phyloP scores from a whole-genome alignment of 805 yeast species.

The Metschnikowia vanudenii region DNA sequence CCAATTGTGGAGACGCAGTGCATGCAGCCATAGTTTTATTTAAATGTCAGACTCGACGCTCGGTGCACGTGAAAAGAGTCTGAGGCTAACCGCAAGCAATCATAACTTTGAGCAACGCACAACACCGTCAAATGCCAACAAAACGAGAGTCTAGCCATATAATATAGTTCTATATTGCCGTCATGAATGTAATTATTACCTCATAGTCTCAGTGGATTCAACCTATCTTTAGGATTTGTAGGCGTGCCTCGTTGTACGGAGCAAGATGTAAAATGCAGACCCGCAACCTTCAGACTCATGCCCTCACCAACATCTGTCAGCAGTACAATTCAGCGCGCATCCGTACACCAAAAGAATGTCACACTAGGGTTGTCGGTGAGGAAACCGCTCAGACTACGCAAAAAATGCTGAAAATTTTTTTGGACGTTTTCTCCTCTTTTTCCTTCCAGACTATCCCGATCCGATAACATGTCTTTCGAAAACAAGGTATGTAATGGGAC shows the following conservation, averaged over 20 bases:
- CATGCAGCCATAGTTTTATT: constrained; percentile 1
- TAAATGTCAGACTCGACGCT: not conserved
- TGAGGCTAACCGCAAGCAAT: not conserved
- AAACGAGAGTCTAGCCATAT: too few species aligned
- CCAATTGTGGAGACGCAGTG: constrained; percentile 2
- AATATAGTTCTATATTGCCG: too few species aligned
- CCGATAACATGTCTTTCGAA: constrained; percentile 42
- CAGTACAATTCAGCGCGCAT: constrained; percentile 2
- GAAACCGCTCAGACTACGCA: constrained; percentile 21
- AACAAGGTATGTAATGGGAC: constrained; percentile 43
- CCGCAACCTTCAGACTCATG: not conserved
- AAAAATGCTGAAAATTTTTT: constrained; percentile 22
- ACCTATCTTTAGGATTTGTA: too few species aligned
- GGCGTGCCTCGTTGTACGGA: constrained; percentile 6
- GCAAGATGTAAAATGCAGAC: constrained; percentile 2
- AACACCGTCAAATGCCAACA: not conserved
- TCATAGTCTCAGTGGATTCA: too few species aligned
- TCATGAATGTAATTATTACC: too few species aligned
- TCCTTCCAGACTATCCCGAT: constrained; percentile 8
- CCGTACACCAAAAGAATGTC: constrained; percentile 15
- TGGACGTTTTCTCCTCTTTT: constrained; percentile 14
- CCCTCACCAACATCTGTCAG: not conserved
- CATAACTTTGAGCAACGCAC: not conserved
- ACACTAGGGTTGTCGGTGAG: constrained; percentile 12
- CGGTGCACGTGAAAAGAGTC: constrained; percentile 1